Conservation (phyloP, 495 filamentous ascomycete genomes). For the Xylaria scruposa region DNA sequence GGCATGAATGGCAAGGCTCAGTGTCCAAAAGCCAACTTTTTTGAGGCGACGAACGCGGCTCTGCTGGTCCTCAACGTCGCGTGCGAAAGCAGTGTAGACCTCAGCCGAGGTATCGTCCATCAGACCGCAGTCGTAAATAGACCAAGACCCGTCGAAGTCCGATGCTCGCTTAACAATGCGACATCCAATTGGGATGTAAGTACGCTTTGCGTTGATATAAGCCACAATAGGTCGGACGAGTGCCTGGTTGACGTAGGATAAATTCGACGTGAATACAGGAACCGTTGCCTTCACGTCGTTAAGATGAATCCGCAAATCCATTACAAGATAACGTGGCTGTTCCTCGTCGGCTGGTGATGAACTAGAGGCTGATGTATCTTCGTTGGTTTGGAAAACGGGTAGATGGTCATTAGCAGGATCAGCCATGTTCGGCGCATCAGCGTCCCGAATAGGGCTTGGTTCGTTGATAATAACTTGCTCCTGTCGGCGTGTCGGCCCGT, state of each 20-base stretch:
- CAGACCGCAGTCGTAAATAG: constrained; percentile 88
- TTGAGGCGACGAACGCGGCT: constrained; percentile 85
- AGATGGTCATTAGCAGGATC: constrained; percentile 23
- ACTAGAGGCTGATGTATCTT: background rate
- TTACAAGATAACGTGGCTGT: constrained; percentile 77
- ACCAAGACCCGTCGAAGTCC: constrained; percentile 97
- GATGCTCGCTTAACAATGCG: constrained; percentile 84
- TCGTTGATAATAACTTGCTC: constrained; percentile 38
- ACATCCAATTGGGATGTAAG: constrained; percentile 94
- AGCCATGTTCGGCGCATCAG: constrained; percentile 17
- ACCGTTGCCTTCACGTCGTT: constrained; percentile 92
- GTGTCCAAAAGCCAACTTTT: constrained; percentile 95
- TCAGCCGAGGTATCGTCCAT: constrained; percentile 96
- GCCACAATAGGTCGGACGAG: constrained; percentile 97
- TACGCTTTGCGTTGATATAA: constrained; percentile 92
- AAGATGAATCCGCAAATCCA: constrained; percentile 88
- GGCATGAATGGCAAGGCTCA: constrained; percentile 91
- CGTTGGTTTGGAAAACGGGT: constrained; percentile 19
- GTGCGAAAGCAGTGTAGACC: constrained; percentile 91
- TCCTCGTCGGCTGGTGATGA: constrained; percentile 37
- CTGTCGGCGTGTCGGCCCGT: constrained; percentile 40
- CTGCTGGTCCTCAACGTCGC: constrained; percentile 84
- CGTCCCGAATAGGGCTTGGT: constrained; percentile 28
- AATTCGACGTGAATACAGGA: constrained; percentile 83
- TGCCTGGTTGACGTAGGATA: constrained; percentile 95